Conservation (phyloP, 192 early-diverging fungal species). For the Haplosporangium gracile region DNA sequence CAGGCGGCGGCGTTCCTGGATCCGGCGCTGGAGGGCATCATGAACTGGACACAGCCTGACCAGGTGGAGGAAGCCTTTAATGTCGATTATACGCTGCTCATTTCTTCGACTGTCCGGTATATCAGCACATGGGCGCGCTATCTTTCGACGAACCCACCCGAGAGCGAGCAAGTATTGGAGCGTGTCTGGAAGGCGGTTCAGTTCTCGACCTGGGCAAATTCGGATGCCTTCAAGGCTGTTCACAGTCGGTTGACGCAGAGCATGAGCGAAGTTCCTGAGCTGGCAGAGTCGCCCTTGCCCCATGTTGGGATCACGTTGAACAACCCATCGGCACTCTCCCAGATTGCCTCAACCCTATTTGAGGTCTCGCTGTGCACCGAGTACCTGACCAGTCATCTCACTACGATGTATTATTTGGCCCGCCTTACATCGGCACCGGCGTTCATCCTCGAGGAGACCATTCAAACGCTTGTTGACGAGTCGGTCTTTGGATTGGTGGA, state of each 20-base stretch:
- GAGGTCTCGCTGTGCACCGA: constrained; percentile 44
- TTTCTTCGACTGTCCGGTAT: constrained; percentile 38
- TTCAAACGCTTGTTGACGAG: constrained; percentile 29
- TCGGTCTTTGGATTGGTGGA: constrained; percentile 46
- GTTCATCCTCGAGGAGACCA: constrained; percentile 19
- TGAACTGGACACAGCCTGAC: constrained; percentile 27
- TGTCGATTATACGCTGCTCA: constrained; percentile 19
- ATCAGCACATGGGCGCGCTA: constrained; percentile 57
- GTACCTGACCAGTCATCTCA: constrained; percentile 43
- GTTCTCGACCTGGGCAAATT: constrained; percentile 23
- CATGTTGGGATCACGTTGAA: constrained; percentile 46
- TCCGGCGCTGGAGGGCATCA: constrained; percentile 41
- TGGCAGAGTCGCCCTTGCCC: constrained; percentile 17
- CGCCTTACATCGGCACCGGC: constrained; percentile 24
- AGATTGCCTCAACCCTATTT: constrained; percentile 17
- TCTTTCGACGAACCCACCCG: constrained; percentile 49
- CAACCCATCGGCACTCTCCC: constrained; percentile 25
- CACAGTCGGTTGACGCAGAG: constrained; percentile 1
- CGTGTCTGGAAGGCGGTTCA: constrained; percentile 40
- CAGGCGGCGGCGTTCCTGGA: constrained; percentile 59
- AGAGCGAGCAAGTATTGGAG: constrained; percentile 35
- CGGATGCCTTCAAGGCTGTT: constrained; percentile 14
- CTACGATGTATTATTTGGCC: constrained; percentile 46
- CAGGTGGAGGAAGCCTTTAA: neutral
- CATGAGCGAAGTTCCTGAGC: constrained; percentile 13